A percentile compares a stretch with the other conserved stretches of the same genome.
Evolutionary conservation across 345 rosid species (phyloP).

Genomic region (Sonneratia caseolaris): DNA sequence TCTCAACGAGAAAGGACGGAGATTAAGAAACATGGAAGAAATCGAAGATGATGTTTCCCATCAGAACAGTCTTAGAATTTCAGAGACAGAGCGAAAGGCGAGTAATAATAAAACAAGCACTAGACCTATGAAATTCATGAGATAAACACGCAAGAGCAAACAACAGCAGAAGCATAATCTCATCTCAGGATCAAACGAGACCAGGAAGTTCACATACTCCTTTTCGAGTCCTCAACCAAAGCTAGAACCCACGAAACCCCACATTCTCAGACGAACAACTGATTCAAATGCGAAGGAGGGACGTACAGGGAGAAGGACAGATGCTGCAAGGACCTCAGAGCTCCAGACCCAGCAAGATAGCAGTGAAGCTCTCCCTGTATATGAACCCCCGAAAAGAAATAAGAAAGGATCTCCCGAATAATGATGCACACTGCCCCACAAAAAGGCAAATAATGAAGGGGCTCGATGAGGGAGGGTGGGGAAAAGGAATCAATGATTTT

Average conservation of each 20-base stretch:
- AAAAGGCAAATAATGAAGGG: constrained; percentile 6
- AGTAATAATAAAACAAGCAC: neutral
- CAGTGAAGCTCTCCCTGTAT: constrained; percentile 3
- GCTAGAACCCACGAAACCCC: constrained; percentile 22
- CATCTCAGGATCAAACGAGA: neutral
- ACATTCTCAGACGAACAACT: constrained; percentile 18
- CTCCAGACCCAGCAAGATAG: constrained; percentile 16
- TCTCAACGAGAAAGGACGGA: neutral
- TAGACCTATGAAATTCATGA: neutral
- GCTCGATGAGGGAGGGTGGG: neutral
- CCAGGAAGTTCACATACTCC: neutral
- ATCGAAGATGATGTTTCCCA: neutral
- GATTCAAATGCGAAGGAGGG: neutral
- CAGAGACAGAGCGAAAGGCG: neutral
- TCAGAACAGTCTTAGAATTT: neutral
- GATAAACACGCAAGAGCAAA: neutral
- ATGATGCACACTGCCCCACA: constrained; percentile 12
- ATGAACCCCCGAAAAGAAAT: constrained; percentile 8
- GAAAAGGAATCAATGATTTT: too few species aligned
- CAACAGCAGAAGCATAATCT: neutral
- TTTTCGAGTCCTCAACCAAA: constrained; percentile 16
- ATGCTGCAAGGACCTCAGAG: constrained; percentile 7
- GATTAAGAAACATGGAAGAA: neutral
- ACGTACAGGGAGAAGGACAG: constrained; percentile 4
- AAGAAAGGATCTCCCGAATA: neutral